phyloP scores from a whole-genome alignment of 2,329 filamentous ascomycete genomes.

The Capronia coronata region DNA sequence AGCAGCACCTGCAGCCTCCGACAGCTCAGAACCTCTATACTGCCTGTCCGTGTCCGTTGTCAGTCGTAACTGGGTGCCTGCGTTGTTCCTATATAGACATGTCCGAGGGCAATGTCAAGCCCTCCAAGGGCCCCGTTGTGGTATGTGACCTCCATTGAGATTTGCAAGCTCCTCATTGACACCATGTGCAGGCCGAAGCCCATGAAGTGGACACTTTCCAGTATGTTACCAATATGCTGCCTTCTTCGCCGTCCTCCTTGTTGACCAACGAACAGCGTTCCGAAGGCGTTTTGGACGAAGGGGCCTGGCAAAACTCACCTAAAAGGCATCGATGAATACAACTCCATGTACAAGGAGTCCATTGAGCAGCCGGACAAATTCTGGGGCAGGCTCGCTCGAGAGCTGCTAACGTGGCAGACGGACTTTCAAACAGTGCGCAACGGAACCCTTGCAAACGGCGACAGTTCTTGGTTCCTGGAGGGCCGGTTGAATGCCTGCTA shows the following conservation, averaged over 20 bases:
- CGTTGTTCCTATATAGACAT: conserved; percentile 29
- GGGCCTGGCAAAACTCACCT: conserved; percentile 57
- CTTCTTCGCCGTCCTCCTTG: background rate
- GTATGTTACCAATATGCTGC: conserved; percentile 15
- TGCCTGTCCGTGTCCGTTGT: too few relatives aligned
- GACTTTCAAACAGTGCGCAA: conserved; percentile 86
- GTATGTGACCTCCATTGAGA: conserved; percentile 30
- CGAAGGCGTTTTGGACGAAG: conserved; percentile 52
- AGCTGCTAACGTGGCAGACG: conserved; percentile 80
- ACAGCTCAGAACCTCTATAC: background rate
- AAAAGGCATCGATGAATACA: conserved; percentile 55
- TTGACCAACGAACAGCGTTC: conserved; percentile 38
- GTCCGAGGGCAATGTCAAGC: conserved; percentile 35
- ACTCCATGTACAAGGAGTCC: conserved; percentile 67
- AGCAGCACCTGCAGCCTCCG: background rate
- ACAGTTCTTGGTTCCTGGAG: conserved; percentile 91
- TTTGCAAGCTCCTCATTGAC: conserved; percentile 7
- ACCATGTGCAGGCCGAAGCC: conserved; percentile 35
- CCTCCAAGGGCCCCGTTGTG: conserved; percentile 35
- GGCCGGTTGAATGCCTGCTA: conserved; percentile 90
- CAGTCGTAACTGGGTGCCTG: too few relatives aligned
- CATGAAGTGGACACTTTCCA: conserved; percentile 47
- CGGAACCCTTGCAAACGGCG: conserved; percentile 70
- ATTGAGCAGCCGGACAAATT: conserved; percentile 85
- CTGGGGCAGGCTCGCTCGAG: conserved; percentile 79